Percentiles rank a stretch among this genome's conserved stretches.
Conservation (phyloP, 2,329 filamentous ascomycete genomes). For the Fusarium heterosporum region DNA sequence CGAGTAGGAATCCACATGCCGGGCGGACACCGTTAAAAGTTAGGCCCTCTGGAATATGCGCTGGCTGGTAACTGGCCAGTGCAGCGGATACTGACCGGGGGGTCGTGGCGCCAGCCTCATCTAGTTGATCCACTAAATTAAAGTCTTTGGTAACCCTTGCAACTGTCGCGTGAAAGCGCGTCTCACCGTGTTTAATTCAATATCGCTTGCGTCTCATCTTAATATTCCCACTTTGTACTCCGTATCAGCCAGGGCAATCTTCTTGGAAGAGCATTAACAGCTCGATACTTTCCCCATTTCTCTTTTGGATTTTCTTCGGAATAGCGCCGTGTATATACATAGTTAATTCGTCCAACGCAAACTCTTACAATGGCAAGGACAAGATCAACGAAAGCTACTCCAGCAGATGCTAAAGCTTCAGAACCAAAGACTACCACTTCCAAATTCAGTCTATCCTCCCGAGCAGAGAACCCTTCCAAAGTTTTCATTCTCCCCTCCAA, state of each 20-base stretch:
- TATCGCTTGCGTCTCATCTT: conserved; percentile 7
- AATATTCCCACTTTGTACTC: background rate
- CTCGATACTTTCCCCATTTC: background rate
- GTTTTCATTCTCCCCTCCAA: conserved; percentile 72
- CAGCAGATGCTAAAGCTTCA: conserved; percentile 44
- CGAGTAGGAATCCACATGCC: conserved; percentile 21
- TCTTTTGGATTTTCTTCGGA: background rate
- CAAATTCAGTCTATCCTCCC: conserved; percentile 57
- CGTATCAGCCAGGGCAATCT: background rate
- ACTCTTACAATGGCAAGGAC: conserved; percentile 61
- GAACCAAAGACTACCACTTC: conserved; percentile 50
- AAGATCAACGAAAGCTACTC: conserved; percentile 56
- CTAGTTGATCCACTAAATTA: conserved; percentile 13
- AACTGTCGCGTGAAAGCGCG: conserved; percentile 38
- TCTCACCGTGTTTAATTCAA: conserved; percentile 30
- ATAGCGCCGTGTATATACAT: background rate
- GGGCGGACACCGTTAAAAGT: conserved; percentile 3
- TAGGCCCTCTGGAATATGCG: conserved; percentile 3
- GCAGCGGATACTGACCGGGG: background rate
- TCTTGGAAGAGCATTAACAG: conserved; percentile 2
- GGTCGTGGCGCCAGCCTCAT: conserved; percentile 19
- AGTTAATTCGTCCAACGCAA: background rate
- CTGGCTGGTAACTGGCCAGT: background rate
- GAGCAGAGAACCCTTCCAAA: conserved; percentile 59
- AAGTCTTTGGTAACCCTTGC: conserved; percentile 22